These are phyloP conservation scores for Populus hybrid DNA, from an alignment of 441 rosid genomes.

Conservation along the genomic window DNA sequence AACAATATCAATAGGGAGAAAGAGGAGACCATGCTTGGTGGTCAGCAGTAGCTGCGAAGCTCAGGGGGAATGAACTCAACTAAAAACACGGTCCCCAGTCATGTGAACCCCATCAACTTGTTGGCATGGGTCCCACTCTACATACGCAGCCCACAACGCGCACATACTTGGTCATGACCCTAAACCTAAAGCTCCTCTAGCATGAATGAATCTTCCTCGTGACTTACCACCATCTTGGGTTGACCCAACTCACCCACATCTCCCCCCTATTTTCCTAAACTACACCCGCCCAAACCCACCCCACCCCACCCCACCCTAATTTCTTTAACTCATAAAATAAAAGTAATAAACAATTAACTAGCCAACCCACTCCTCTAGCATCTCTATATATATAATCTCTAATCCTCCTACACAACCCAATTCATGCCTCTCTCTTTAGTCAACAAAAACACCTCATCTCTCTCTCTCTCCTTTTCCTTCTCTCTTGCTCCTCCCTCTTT, in stretches of 20 bases:
- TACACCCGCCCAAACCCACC: neutral
- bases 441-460: neutral
- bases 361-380: constrained; percentile 11
- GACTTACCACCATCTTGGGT: constrained; percentile 29
- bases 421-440: constrained; percentile 14
- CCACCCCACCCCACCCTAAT: neutral
- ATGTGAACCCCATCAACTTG: constrained; percentile 76
- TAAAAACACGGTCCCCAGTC: constrained; percentile 54
- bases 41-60: constrained; percentile 37
- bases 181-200: neutral
- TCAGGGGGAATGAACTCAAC: constrained; percentile 67
- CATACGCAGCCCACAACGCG: constrained; percentile 53
- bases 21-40: constrained; percentile 27
- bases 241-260: constrained; percentile 53
- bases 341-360: neutral
- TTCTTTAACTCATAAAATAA: constrained; percentile 11
- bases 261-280: constrained; percentile 5
- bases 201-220: constrained; percentile 53
- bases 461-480: constrained; percentile 5
- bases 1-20: neutral
- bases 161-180: constrained; percentile 17
- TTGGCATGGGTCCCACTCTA: constrained; percentile 41
- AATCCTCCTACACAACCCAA: constrained; percentile 15
- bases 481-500: constrained; percentile 7
- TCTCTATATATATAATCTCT: constrained; percentile 20